Base-by-base conservation (phyloP, 352 stramenopile species). In the Phytophthora sojae region DNA sequence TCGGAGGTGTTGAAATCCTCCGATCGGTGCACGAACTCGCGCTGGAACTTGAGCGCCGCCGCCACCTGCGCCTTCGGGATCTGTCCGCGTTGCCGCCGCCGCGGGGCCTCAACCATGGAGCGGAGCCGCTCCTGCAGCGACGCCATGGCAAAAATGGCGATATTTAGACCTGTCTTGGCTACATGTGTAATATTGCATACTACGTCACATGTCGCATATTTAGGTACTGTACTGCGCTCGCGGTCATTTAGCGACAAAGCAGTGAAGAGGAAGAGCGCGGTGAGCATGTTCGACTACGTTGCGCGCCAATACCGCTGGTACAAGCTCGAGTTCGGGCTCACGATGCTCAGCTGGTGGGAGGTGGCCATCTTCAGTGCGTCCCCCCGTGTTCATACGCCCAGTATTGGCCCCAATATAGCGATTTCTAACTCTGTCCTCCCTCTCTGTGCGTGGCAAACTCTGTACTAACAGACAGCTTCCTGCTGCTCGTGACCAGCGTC, bases 301-400 rank as follows among this genome's bases (percentile, higher is more conserved):
- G 75, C 80, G 75, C 82, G 82, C 47, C 76, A 91, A 61, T 95
- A 95, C 73, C 82, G 83, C 68, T 91, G 83, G 83, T 95, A 95
- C 85, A 95, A 95, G 82, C 77, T 95, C 50, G 88, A 95, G 85
- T 95, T 94, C 61, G 88, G 86, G 21, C 82, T 95, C 64, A 91
- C 88, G 29, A 92, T 95, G 82, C 76, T 95, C 21, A 93, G 82
- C 74, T 85, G 84, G 69, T 92, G 86, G 79, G 88, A 95, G 67
- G 85, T 89, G 30, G 64, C 83, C n/a, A 89, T 91, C 74, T 94
- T 93, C 79, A 94, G 88, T 95, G 76, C 74, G 88, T 93, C 7
- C 4, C 8, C 21, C 1, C 17, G 35, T 29, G 32, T 39, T 50
- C 8, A 37, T 17, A 6, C 14, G 17, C 51, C 7, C 23, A 61